These are phyloP conservation scores for Hemerocallis citrina DNA, from an alignment of 106 monocot species.

Conservation along the genomic window DNA sequence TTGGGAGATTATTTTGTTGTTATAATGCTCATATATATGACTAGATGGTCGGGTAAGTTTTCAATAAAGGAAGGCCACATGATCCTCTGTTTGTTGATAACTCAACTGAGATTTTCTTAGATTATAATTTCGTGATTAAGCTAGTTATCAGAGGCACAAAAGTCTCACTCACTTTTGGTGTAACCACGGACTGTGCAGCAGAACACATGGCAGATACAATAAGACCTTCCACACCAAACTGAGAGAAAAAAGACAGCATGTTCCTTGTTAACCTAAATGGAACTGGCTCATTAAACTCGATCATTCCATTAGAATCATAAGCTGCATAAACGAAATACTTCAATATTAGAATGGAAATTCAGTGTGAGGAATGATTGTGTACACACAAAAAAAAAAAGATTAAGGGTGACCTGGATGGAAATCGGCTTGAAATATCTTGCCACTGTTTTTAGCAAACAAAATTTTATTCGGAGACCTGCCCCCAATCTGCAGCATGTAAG, in stretches of 20 bases:
- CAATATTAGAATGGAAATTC: constrained; percentile 1
- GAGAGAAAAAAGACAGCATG: constrained; percentile 94
- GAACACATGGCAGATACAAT: constrained; percentile 95
- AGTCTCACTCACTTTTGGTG: constrained; percentile 59
- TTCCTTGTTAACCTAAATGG: constrained; percentile 95
- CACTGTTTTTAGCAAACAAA: constrained; percentile 95
- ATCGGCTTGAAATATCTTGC: constrained; percentile 96
- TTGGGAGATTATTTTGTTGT: no score
- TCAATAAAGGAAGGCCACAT: neutral
- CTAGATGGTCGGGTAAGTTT: neutral
- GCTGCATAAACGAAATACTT: constrained; percentile 40
- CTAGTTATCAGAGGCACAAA: neutral
- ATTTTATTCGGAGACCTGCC: constrained; percentile 92
- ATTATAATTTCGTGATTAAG: no score
- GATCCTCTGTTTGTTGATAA: neutral
- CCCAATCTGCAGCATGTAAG: constrained; percentile 96
- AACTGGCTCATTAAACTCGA: constrained; percentile 96
- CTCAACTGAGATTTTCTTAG: neutral
- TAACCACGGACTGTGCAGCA: constrained; percentile 84
- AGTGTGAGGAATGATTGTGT: neutral
- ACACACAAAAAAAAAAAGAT: neutral
- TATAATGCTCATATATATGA: neutral
- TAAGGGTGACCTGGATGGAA: constrained; percentile 81
- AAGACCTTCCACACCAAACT: constrained; percentile 98
- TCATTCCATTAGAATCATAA: constrained; percentile 94